phyloP scores from a whole-genome alignment of 2,329 filamentous ascomycete species.

The Claviceps humidiphila region DNA sequence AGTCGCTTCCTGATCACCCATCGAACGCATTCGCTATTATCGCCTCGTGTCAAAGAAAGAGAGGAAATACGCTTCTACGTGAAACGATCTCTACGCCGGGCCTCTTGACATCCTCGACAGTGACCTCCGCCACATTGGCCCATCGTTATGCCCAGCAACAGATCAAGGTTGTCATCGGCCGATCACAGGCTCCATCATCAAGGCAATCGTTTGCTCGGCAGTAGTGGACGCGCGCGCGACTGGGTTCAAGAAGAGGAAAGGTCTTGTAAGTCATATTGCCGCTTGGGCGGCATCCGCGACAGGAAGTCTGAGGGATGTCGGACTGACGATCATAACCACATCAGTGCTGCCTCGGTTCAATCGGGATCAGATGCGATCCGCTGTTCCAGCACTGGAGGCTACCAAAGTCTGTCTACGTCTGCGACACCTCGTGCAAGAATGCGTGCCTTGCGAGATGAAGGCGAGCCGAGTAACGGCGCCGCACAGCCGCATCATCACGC shows the following conservation, averaged over 20 bases:
- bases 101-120: no score
- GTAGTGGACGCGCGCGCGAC: slow-evolving; percentile 15
- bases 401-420: slow-evolving; percentile 82
- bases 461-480: slow-evolving; percentile 60
- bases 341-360: slow-evolving; percentile 53
- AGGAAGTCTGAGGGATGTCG: not conserved
- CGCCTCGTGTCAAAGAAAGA: no score
- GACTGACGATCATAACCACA: not conserved
- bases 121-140: not conserved
- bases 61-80: no score
- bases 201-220: slow-evolving; percentile 8
- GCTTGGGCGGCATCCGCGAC: not conserved
- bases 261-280: slow-evolving; percentile 24
- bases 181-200: slow-evolving; percentile 17
- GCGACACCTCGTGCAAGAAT: slow-evolving; percentile 80
- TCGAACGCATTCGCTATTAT: no score
- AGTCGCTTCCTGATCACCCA: no score
- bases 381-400: slow-evolving; percentile 64
- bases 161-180: slow-evolving; percentile 17
- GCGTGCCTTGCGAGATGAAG: slow-evolving; percentile 82
- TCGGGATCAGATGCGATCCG: slow-evolving; percentile 45
- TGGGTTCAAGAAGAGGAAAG: slow-evolving; percentile 31
- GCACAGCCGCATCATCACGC: slow-evolving; percentile 76
- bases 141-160: slow-evolving; percentile 8
- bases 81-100: no score